Base-by-base conservation (phyloP, 495 filamentous ascomycete species). In the Trichoderma erinaceum region DNA sequence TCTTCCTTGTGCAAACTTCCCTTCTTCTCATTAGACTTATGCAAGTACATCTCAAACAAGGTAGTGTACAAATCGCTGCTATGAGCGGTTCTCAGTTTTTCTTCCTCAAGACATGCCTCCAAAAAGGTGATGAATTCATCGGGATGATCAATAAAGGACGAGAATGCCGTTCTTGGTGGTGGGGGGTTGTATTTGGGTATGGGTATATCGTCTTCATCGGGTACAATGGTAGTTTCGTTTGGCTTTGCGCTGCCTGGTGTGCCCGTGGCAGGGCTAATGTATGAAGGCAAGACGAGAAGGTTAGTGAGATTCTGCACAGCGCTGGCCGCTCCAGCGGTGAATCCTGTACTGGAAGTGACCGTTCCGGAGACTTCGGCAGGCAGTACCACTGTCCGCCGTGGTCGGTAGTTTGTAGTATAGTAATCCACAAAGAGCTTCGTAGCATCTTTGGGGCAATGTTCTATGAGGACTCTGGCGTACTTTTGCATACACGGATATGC, bases 41-140 rank as follows among this genome's bases (percentile, higher is more conserved):
- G 90, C 25, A 99, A 82, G 75, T 97, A 99, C 88, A 98, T 97
- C 74, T 99, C 95, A 75, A 99, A 98, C 38, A 99, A 78, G 0
- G 95, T 97, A 1, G 95, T 98, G 76, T 94, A 94, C 50, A 99
- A 86, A 76, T 98, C 96, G 8, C 86, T 82, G 71, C 87, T 90
- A 71, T 97, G 90, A 13, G 77, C 72, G 64, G 91, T 80, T 29
- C 85, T 87, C 5, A 95, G 77, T 27, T 86, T 78, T 8, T 89
- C 83, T 69, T 89, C 85, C 68, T 86, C 83, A 8, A 90, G 85
- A 66, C 88, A 93, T 27, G 90, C 90, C 79, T 99, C 95, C 1
- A 99, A 80, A 73, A 99, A 99, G 13, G 86, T 80, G 65, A 97
- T 91, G 73, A 99, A 97, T 71, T 97, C 86, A 67, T 90, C 85